These are phyloP conservation scores for Rubia tinctorum DNA, from an alignment of 305 asterid genomes.

Conservation along the genomic window DNA sequence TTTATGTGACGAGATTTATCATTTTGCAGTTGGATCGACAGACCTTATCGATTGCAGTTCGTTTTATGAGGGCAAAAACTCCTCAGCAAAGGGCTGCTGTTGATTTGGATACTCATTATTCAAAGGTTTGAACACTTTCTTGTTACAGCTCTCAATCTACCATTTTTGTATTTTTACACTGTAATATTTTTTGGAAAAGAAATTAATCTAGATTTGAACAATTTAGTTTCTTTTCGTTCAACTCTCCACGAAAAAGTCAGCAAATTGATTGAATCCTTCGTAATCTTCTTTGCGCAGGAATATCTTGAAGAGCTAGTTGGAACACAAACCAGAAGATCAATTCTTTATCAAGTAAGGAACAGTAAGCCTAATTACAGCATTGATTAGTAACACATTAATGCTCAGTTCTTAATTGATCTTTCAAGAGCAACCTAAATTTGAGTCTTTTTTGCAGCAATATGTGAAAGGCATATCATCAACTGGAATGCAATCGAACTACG, in stretches of 20 bases:
- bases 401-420: neutral
- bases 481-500: conserved; percentile 88
- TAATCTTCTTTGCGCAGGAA: conserved; percentile 50
- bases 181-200: neutral
- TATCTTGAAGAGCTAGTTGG: conserved; percentile 85
- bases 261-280: conserved; percentile 1
- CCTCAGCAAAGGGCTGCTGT: conserved; percentile 99
- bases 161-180: neutral
- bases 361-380: neutral
- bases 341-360: conserved; percentile 74
- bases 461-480: conserved; percentile 78
- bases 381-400: neutral
- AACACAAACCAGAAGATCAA: conserved; percentile 66
- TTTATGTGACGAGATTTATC: conserved; percentile 9
- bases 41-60: conserved; percentile 81
- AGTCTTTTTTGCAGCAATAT: conserved; percentile 61
- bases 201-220: no score
- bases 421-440: neutral
- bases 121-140: conserved; percentile 42
- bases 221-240: no score
- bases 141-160: neutral
- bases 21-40: conserved; percentile 66
- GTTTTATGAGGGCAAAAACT: conserved; percentile 87
- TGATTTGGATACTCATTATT: conserved; percentile 95
- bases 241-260: no score